A percentile compares a stretch with the other conserved stretches of the same genome.
phyloP scores from a whole-genome alignment of 495 filamentous ascomycete genomes.

The Niebla homalea region DNA sequence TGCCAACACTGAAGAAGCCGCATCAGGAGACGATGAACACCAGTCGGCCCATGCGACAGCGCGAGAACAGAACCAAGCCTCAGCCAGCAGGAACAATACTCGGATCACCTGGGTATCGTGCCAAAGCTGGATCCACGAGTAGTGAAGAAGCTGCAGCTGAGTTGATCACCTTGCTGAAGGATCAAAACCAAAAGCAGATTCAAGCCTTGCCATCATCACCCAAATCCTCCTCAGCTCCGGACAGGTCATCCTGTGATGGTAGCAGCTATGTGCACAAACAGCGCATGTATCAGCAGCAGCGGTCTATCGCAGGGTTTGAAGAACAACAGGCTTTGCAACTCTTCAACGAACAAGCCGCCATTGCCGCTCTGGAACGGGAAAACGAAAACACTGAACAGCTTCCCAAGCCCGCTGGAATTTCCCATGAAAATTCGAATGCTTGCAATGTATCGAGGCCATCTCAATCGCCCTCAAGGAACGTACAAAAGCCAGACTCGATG shows the following conservation, averaged over 20 bases:
- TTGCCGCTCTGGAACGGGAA: background rate
- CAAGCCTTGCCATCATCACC: conserved; percentile 1
- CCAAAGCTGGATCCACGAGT: too few species aligned
- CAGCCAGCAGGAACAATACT: background rate
- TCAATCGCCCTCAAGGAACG: too few species aligned
- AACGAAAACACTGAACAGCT: background rate
- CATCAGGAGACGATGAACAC: background rate
- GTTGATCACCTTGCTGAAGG: conserved; percentile 1
- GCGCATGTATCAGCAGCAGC: conserved; percentile 20
- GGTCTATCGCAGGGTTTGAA: conserved; percentile 17
- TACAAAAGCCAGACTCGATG: too few species aligned
- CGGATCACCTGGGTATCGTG: too few species aligned
- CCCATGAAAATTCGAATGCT: too few species aligned
- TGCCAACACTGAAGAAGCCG: background rate
- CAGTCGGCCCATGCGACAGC: too few species aligned
- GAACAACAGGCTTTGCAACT: conserved; percentile 15
- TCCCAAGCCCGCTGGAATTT: too few species aligned
- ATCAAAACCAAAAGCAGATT: conserved; percentile 1
- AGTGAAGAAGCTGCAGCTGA: conserved; percentile 3
- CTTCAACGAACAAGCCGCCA: conserved; percentile 5
- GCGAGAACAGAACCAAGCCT: background rate
- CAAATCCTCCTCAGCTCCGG: background rate
- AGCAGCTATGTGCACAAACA: conserved; percentile 21
- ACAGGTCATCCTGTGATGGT: conserved; percentile 10
- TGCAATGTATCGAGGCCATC: too few species aligned